phyloP scores from a whole-genome alignment of 1,284 basidiomycete species.

The Ustilago esculenta region DNA sequence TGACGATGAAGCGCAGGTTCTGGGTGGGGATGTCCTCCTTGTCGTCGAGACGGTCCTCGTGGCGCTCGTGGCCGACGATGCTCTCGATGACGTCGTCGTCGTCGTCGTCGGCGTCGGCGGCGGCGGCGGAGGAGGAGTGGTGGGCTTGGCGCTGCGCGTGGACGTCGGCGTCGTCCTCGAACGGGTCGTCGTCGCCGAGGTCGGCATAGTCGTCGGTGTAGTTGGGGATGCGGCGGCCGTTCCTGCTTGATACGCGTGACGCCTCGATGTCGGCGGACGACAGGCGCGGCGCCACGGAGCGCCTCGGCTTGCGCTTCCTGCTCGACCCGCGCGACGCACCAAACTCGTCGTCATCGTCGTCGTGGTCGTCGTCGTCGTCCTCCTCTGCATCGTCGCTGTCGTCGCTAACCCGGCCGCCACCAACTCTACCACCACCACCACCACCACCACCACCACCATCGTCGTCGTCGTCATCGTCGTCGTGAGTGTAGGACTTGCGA shows the following conservation, averaged over 20 bases:
- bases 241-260: slow-evolving; percentile 57
- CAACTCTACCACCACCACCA: too few species aligned
- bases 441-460: too few species aligned
- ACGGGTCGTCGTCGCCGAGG: slow-evolving; percentile 62
- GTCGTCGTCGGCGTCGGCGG: slow-evolving; percentile 21
- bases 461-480: slow-evolving; percentile 40
- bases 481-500: slow-evolving; percentile 50
- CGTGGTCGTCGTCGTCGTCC: slow-evolving; percentile 80
- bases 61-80: slow-evolving; percentile 68
- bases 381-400: slow-evolving; percentile 68
- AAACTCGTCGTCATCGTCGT: slow-evolving; percentile 72
- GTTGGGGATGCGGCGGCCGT: slow-evolving; percentile 60
- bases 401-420: slow-evolving; percentile 31
- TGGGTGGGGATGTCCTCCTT: slow-evolving; percentile 66
- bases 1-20: slow-evolving; percentile 69
- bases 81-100: slow-evolving; percentile 68
- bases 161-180: slow-evolving; percentile 59
- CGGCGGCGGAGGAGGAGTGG: too few species aligned
- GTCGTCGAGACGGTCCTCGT: slow-evolving; percentile 61
- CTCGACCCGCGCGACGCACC: slow-evolving; percentile 23
- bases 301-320: slow-evolving; percentile 25
- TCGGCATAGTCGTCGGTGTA: slow-evolving; percentile 67
- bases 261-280: slow-evolving; percentile 50
- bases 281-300: slow-evolving; percentile 23
- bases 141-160: slow-evolving; percentile 31